These are phyloP conservation scores for Calonectria montana DNA, from an alignment of 2,329 filamentous ascomycete genomes.

Conservation along the genomic window DNA sequence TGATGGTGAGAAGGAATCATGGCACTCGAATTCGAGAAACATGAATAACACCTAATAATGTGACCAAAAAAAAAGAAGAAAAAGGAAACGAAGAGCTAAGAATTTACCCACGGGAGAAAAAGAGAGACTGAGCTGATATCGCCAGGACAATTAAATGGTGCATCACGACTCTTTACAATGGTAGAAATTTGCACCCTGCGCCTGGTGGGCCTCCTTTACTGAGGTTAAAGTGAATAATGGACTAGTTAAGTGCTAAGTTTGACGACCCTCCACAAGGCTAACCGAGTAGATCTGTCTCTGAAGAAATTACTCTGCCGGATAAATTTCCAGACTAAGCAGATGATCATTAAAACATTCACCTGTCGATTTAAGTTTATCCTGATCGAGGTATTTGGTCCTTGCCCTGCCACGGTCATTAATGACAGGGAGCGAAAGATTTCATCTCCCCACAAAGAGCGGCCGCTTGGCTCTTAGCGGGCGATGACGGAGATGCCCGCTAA, in stretches of 20 bases:
- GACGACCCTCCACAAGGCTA: background rate
- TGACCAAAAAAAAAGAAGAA: background rate
- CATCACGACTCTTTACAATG: background rate
- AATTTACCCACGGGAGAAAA: background rate
- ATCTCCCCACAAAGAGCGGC: background rate
- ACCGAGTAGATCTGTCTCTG: background rate
- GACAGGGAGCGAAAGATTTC: background rate
- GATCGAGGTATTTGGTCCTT: background rate
- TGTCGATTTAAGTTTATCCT: background rate
- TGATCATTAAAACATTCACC: background rate
- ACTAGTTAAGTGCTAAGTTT: background rate
- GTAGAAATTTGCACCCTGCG: background rate
- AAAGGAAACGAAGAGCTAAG: background rate
- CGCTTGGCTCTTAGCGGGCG: slow-evolving; percentile 2
- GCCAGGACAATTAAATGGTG: background rate
- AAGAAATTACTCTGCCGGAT: background rate
- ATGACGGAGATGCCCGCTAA: slow-evolving; percentile 21
- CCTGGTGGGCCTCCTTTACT: background rate
- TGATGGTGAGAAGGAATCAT: background rate
- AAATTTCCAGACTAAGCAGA: background rate
- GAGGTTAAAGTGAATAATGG: background rate
- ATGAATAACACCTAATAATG: background rate
- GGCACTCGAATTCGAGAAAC: background rate
- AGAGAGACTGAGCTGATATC: background rate
- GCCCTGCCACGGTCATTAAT: background rate